Percentiles rank a stretch among this genome's conserved stretches.
These are phyloP conservation scores for Imleria badia DNA, from an alignment of 768 basidiomycete species.

Conservation along the genomic window DNA sequence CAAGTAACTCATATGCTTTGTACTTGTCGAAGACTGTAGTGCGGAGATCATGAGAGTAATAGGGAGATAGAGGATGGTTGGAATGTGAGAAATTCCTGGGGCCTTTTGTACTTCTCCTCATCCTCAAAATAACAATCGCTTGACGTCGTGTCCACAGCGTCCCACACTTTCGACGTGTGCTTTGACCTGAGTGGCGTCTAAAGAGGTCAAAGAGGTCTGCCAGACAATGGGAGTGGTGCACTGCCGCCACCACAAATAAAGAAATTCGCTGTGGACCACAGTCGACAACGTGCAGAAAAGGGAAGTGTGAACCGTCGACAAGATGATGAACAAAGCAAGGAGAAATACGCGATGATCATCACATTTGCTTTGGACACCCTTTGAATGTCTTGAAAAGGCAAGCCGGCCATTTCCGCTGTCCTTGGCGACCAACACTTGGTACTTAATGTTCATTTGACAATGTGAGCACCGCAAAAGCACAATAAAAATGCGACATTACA, in stretches of 20 bases:
- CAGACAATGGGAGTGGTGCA: constrained; percentile 22
- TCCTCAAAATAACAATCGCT: constrained; percentile 6
- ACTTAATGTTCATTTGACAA: constrained; percentile 9
- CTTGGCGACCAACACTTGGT: constrained; percentile 6
- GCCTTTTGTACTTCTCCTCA: constrained; percentile 20
- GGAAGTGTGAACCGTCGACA: constrained; percentile 6
- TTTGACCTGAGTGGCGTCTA: constrained; percentile 20
- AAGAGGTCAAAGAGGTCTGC: not conserved
- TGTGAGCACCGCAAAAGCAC: constrained; percentile 16
- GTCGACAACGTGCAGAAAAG: not conserved
- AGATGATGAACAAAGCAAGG: constrained; percentile 24
- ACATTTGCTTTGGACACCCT: constrained; percentile 2
- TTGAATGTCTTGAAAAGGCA: constrained; percentile 14
- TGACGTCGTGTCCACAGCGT: constrained; percentile 7
- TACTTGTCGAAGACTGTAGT: not conserved
- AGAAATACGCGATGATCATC: constrained; percentile 1
- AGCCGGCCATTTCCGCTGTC: constrained; percentile 9
- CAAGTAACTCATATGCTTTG: not conserved
- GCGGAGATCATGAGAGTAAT: constrained; percentile 8
- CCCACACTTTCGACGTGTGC: constrained; percentile 3
- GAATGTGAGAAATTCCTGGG: not conserved
- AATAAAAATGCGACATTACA: constrained; percentile 30
- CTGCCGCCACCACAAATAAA: constrained; percentile 17
- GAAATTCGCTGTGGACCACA: constrained; percentile 6
- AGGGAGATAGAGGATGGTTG: not conserved